Evolutionary conservation across 2,329 filamentous ascomycete genomes (phyloP), one percentile per base, ranked within the genome.

Genomic region (Westerdykella aurantiaca): DNA sequence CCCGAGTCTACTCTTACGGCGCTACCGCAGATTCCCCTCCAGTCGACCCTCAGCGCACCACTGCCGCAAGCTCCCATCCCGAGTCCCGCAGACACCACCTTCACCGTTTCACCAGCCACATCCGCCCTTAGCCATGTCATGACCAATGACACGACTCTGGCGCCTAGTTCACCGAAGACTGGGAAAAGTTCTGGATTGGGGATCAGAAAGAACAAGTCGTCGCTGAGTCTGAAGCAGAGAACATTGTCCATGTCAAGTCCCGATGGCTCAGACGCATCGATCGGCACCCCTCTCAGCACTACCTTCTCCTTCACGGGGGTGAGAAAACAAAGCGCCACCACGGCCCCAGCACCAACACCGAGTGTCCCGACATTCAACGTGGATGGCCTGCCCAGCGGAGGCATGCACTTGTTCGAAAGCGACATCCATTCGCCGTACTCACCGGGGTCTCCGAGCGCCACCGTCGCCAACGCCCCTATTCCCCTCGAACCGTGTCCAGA

Each of bases 401-500:
- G 85, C 5, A 72, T 91, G 44, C 83, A 88, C 60, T 74, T 97
- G 1, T 94, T 97, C 57, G 88, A 95, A 49, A 87, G 79, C 53
- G 80, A 87, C 49, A 86, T 95, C 35, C 86, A 91, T 61, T 82
- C 83, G 5, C 74, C 77, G 11, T 72, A 71, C 38, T 75, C 69
- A 3, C 80, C 85, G 1, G 82, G 81, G 2, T 82, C 81, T n/a
- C 80, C 83, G 2, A 83, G 84, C 44, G 72, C 77, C 3, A 64
- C 78, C n/a, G 72, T 75, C 11, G 60, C 72, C 0, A 82, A 88
- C 52, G 79, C 82, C 1, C 90, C 90, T 11, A 77, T 84, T 17
- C 81, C 88, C 0, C 76, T 98, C 5, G 93, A 98, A 61, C 86
- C 93, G 3, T 98, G 94, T 63, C 93, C 93, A 1, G 87, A 85